phyloP scores from a whole-genome alignment of 108 stramenopile genomes.

The Mayamaea pseudoterrestris region DNA sequence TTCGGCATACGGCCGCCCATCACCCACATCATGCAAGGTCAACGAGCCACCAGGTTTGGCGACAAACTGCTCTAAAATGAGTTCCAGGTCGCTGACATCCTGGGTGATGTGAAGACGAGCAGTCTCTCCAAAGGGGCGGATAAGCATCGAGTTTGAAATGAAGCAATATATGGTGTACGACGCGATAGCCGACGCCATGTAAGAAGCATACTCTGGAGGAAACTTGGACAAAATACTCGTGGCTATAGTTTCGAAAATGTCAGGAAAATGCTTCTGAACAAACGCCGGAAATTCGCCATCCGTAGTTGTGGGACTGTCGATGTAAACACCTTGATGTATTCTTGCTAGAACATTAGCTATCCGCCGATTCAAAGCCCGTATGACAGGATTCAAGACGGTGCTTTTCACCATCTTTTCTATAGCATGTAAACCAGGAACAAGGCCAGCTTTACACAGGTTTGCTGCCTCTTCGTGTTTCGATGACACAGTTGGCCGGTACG shows the following conservation, averaged over 20 bases:
- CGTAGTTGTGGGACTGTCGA: conserved; percentile 14
- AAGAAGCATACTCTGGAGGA: conserved; percentile 43
- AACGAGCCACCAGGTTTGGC: conserved; percentile 36
- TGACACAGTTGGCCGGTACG: conserved; percentile 70
- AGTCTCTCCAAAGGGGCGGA: conserved; percentile 64
- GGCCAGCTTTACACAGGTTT: conserved; percentile 43
- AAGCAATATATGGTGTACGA: conserved; percentile 73
- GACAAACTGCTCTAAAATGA: conserved; percentile 66
- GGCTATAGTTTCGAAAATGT: conserved; percentile 45
- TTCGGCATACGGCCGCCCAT: conserved; percentile 74
- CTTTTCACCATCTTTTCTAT: conserved; percentile 61
- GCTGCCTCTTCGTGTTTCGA: conserved; percentile 74
- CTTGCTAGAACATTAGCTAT: conserved; percentile 41
- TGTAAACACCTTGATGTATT: conserved; percentile 59
- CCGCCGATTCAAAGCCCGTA: conserved; percentile 46
- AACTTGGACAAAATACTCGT: conserved; percentile 42
- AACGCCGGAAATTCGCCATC: conserved; percentile 35
- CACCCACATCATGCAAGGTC: conserved; percentile 45
- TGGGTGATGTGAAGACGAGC: conserved; percentile 63
- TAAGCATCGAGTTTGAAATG: conserved; percentile 63
- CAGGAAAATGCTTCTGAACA: conserved; percentile 54
- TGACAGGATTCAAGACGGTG: conserved; percentile 49
- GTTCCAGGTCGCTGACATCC: conserved; percentile 77
- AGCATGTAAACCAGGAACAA: conserved; percentile 51
- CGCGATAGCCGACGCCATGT: conserved; percentile 60